phyloP scores from a whole-genome alignment of 176 grass and related monocot species.

The Eleusine coracana region DNA sequence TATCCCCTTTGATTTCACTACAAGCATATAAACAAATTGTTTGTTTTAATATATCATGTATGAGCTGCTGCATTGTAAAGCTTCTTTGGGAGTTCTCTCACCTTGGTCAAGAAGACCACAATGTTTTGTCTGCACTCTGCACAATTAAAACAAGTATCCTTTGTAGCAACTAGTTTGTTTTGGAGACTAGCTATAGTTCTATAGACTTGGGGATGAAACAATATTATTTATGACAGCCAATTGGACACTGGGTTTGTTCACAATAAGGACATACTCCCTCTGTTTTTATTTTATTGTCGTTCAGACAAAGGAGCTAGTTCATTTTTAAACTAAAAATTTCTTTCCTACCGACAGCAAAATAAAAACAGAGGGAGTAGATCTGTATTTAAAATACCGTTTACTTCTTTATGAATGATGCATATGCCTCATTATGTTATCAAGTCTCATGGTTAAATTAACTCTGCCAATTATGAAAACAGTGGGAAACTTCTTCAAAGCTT shows the following conservation, averaged over 20 bases:
- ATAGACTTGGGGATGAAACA: not conserved
- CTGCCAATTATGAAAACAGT: conserved; percentile 48
- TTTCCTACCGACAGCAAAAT: too few relatives aligned
- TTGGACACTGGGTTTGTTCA: not conserved
- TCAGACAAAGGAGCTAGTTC: too few relatives aligned
- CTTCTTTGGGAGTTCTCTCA: not conserved
- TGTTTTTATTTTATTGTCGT: too few relatives aligned
- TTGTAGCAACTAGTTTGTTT: conserved; percentile 9
- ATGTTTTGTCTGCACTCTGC: not conserved
- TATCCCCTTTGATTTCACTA: not conserved
- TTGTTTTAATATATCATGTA: not conserved
- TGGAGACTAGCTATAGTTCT: conserved; percentile 1
- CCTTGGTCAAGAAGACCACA: not conserved
- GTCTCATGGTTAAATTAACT: conserved; percentile 5
- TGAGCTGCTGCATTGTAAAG: not conserved
- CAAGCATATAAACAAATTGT: not conserved
- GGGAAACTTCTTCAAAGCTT: conserved; percentile 83
- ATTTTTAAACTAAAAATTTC: too few relatives aligned
- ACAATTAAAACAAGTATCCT: not conserved
- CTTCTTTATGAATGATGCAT: conserved; percentile 20
- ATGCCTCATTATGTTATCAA: conserved; percentile 10
- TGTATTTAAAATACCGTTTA: not conserved
- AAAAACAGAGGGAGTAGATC: too few relatives aligned
- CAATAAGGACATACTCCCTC: too few relatives aligned
- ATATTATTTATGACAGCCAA: not conserved